Percentiles rank a stretch among this genome's conserved stretches.
Conservation (phyloP, 768 basidiomycete genomes). For the Dentipellis fragilis region DNA sequence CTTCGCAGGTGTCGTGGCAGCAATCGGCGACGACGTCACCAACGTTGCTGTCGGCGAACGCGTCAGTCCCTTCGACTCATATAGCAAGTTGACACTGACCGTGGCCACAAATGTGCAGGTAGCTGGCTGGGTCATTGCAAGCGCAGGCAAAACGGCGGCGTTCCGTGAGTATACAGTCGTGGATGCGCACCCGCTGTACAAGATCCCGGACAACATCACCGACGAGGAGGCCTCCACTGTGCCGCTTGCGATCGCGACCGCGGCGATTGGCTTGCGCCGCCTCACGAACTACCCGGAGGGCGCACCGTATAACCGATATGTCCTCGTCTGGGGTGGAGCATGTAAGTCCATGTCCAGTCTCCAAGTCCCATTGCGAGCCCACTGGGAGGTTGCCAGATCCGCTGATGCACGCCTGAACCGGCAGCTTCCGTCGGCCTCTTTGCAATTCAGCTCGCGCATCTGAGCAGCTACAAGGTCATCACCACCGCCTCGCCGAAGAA, state of each 20-base stretch:
- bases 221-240: background rate
- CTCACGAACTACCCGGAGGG: background rate
- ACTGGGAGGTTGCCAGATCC: slow-evolving; percentile 1
- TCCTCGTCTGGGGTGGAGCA: background rate
- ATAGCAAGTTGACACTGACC: background rate
- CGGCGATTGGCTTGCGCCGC: background rate
- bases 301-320: background rate
- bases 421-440: slow-evolving; percentile 19
- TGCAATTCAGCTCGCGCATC: slow-evolving; percentile 19
- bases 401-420: slow-evolving; percentile 14
- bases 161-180: background rate
- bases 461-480: slow-evolving; percentile 22
- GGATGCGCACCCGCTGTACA: background rate
- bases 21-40: background rate
- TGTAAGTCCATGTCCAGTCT: too few species aligned
- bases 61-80: background rate
- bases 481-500: slow-evolving; percentile 25
- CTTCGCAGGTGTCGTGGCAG: background rate
- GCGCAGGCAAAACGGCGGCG: background rate
- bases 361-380: too few species aligned
- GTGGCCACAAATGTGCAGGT: background rate
- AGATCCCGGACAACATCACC: background rate
- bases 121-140: background rate
- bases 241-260: background rate
- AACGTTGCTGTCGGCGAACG: background rate